These are phyloP conservation scores for Phytopythium montanum DNA, from an alignment of 352 stramenopile genomes.

Conservation along the genomic window DNA sequence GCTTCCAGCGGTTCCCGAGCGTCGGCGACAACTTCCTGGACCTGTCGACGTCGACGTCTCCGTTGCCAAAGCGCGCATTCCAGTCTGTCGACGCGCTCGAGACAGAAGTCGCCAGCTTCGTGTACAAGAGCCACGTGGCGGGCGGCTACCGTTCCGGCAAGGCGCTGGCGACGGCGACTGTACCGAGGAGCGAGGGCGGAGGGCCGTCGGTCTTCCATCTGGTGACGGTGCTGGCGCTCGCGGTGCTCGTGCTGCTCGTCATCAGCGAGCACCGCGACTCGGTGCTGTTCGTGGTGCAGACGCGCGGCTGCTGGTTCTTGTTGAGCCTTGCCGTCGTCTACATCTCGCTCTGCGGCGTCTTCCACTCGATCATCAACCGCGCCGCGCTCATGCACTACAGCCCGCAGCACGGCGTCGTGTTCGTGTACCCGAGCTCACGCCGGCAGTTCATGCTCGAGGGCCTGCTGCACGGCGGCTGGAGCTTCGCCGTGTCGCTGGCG, in stretches of 20 bases:
- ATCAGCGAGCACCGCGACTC: conserved; percentile 38
- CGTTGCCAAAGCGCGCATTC: conserved; percentile 2
- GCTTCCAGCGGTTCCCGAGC: conserved; percentile 58
- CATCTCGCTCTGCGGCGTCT: conserved; percentile 53
- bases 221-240: conserved; percentile 28
- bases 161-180: conserved; percentile 9
- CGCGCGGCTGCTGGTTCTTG: conserved; percentile 51
- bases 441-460: conserved; percentile 70
- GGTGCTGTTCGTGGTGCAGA: conserved; percentile 28
- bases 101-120: conserved; percentile 23
- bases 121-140: conserved; percentile 27
- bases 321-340: conserved; percentile 50
- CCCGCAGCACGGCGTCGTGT: conserved; percentile 44
- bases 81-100: conserved; percentile 10
- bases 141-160: conserved; percentile 25
- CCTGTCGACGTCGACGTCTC: conserved; percentile 19
- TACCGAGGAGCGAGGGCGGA: conserved; percentile 10
- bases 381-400: conserved; percentile 49
- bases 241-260: conserved; percentile 20
- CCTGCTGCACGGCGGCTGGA: conserved; percentile 54
- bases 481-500: conserved; percentile 53
- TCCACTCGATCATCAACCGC: conserved; percentile 60
- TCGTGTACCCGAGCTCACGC: conserved; percentile 57
- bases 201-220: conserved; percentile 26
- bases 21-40: conserved; percentile 58